phyloP scores from a whole-genome alignment of 2,329 filamentous ascomycete genomes.

The Exophiala sideris region DNA sequence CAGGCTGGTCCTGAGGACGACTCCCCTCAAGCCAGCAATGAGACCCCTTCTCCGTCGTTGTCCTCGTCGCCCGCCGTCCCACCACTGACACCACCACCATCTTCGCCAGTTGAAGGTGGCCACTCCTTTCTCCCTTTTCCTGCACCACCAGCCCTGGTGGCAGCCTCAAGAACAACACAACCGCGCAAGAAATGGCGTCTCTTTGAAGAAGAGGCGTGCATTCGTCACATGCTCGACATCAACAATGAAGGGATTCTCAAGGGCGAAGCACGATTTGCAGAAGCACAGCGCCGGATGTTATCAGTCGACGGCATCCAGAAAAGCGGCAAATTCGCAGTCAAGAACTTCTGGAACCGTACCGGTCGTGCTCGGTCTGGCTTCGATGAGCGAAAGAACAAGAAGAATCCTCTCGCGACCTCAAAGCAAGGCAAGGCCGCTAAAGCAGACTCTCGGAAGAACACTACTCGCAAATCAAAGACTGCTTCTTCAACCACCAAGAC shows the following conservation, averaged over 20 bases:
- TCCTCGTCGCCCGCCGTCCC: neutral
- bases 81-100: neutral
- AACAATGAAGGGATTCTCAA: constrained; percentile 10
- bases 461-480: neutral
- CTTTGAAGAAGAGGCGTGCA: constrained; percentile 24
- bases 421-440: constrained; percentile 10
- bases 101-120: neutral
- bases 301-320: constrained; percentile 7
- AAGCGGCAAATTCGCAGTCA: constrained; percentile 14
- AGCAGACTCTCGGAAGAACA: neutral
- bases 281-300: constrained; percentile 18
- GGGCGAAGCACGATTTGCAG: constrained; percentile 24
- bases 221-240: constrained; percentile 24
- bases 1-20: constrained; percentile 9
- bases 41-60: neutral
- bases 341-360: constrained; percentile 28
- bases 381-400: constrained; percentile 26
- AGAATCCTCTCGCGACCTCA: constrained; percentile 17
- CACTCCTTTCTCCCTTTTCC: constrained; percentile 16
- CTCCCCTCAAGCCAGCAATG: neutral
- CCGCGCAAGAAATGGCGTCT: constrained; percentile 14
- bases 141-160: constrained; percentile 15
- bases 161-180: constrained; percentile 5
- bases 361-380: constrained; percentile 21
- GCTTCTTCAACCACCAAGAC: neutral